Evolutionary conservation across 306 rosid species (phyloP).

Genomic region (Medicago ruthenica): DNA sequence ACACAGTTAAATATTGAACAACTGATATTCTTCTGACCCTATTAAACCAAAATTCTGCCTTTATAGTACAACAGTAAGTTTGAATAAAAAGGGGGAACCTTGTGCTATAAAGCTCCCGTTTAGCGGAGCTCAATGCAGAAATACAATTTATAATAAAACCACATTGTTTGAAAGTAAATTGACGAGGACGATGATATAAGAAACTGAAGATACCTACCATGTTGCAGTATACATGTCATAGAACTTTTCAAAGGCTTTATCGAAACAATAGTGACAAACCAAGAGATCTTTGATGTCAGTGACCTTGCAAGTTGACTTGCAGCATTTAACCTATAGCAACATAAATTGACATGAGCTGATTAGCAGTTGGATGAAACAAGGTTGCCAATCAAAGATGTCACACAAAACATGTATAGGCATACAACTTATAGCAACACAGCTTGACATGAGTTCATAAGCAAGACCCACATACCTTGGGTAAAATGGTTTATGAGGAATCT

Average conservation of each 20-base stretch:
- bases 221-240: slow-evolving; percentile 89
- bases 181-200: slow-evolving; percentile 10
- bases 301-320: slow-evolving; percentile 86
- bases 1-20: slow-evolving; percentile 17
- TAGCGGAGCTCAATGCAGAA: slow-evolving; percentile 2
- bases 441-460: slow-evolving; percentile 23
- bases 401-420: slow-evolving; percentile 8
- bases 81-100: background rate
- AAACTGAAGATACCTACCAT: slow-evolving; percentile 57
- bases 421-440: slow-evolving; percentile 48
- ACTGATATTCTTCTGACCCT: slow-evolving; percentile 23
- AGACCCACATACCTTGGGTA: background rate
- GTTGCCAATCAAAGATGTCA: slow-evolving; percentile 16
- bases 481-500: background rate
- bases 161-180: slow-evolving; percentile 16
- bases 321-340: slow-evolving; percentile 74
- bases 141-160: slow-evolving; percentile 15
- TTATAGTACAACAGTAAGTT: background rate
- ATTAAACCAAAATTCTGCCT: slow-evolving; percentile 4
- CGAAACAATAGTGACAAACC: slow-evolving; percentile 80
- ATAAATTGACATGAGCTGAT: slow-evolving; percentile 35
- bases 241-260: slow-evolving; percentile 88
- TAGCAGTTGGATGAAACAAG: slow-evolving; percentile 32
- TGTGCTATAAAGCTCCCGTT: background rate
- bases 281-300: slow-evolving; percentile 78